phyloP scores from a whole-genome alignment of 345 rosid species.

The Gossypium anomalum region DNA sequence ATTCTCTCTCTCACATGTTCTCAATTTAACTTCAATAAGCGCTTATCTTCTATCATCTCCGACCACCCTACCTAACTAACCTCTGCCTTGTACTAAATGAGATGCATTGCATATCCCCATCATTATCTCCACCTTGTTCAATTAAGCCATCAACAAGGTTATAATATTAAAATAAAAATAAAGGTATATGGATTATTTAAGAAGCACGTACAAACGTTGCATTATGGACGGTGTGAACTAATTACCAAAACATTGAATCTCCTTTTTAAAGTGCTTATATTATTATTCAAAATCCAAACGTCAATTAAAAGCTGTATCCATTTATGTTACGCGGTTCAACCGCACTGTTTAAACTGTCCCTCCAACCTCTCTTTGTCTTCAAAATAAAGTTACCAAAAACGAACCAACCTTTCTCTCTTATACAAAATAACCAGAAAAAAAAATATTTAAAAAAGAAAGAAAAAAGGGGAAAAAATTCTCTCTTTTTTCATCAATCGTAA shows the following conservation, averaged over 20 bases:
- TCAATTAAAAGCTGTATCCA: not conserved
- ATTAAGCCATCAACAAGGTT: too few species aligned
- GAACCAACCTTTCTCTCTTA: not conserved
- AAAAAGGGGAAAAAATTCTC: slow-evolving; percentile 18
- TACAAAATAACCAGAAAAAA: not conserved
- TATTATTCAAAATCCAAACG: not conserved
- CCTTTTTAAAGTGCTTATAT: not conserved
- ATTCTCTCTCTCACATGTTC: too few species aligned
- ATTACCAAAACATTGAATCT: not conserved
- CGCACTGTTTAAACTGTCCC: not conserved
- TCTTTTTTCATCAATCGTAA: slow-evolving; percentile 25
- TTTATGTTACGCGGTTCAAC: not conserved
- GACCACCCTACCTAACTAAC: too few species aligned
- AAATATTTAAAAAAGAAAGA: not conserved
- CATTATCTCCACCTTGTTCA: too few species aligned
- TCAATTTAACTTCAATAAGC: too few species aligned
- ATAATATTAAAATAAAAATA: too few species aligned
- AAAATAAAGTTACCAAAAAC: not conserved
- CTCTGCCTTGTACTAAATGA: too few species aligned
- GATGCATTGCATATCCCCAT: too few species aligned
- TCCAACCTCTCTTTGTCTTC: not conserved
- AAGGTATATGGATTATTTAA: too few species aligned
- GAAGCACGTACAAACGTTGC: not conserved
- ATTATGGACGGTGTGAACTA: not conserved
- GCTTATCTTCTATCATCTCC: too few species aligned